Conservation (phyloP, 192 early-diverging fungal genomes). For the Lobosporangium transversale region DNA sequence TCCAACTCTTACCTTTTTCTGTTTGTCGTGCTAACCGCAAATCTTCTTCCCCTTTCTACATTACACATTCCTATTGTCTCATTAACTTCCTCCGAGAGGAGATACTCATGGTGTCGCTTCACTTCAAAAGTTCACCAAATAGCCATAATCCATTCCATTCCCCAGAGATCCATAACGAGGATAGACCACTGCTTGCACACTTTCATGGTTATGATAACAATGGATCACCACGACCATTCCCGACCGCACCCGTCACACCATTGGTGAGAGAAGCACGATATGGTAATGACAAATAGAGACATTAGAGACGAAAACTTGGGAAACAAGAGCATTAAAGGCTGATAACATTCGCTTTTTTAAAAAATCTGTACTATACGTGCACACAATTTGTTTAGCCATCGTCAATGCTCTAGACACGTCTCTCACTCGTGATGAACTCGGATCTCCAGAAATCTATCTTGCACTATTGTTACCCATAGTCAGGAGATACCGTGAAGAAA, state of each 20-base stretch:
- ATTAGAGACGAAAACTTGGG: no score
- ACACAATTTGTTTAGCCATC: conserved; percentile 20
- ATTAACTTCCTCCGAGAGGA: neutral
- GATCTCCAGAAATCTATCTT: conserved; percentile 54
- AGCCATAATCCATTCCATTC: conserved; percentile 19
- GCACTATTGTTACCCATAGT: conserved; percentile 48
- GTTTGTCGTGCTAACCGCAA: no score
- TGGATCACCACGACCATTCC: conserved; percentile 27
- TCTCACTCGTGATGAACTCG: conserved; percentile 33
- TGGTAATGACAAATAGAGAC: no score
- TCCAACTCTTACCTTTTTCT: no score
- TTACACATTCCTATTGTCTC: neutral
- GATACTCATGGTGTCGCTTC: conserved; percentile 12
- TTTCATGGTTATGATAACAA: conserved; percentile 12
- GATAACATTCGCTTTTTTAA: no score
- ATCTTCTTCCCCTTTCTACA: neutral
- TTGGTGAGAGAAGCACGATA: conserved; percentile 44
- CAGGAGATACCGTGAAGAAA: conserved; percentile 38
- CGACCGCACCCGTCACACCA: conserved; percentile 42
- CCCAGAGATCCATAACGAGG: conserved; percentile 3
- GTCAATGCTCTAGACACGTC: conserved; percentile 51
- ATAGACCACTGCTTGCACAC: conserved; percentile 17
- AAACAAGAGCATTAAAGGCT: no score
- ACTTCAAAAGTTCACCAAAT: no score
- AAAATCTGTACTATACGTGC: neutral